Evolutionary conservation across 768 basidiomycete species (phyloP), one percentile per base, ranked within the genome.

Genomic region (Ramaria sp.): DNA sequence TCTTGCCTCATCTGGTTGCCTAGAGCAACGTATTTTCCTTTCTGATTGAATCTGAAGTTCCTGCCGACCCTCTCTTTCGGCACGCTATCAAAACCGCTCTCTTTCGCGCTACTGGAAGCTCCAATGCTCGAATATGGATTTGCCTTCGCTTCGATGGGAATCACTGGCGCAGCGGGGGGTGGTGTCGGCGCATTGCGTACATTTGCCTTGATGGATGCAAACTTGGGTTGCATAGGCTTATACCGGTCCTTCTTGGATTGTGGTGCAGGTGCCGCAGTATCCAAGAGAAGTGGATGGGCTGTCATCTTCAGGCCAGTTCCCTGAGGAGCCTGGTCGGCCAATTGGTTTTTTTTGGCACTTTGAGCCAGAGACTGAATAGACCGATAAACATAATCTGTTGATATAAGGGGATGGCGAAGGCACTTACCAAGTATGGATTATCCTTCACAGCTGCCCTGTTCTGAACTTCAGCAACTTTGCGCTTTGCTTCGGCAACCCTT

Each of bases 211-310:
- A 95, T 93, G 3, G 91, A 90, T 0, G 94, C 89, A 67, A 98
- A 99, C 68, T 99, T 99, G 48, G 96, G 96, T 59, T 94, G 93
- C 94, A 99, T 97, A 16, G 95, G 92, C 66, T 94, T 95, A 69
- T 96, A 96, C 58, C 87, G 72, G 67, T 96, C 90, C 67, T 94
- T 91, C 69, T 88, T 88, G 25, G 83, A 83, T 67, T 83, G 83
- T 2, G 76, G 78, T 3, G 75, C 70, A 2, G 70, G 63, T 6
- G 78, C 72, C 0, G 83, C 77, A 3, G 72, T 76, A 43, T 92
- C 89, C 36, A 93, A 73, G 24, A 95, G 67, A 22, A 93, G 71
- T 2, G 91, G 91, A 65, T 94, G 91, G 0, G 90, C 90, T 1
- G 88, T 82, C 87, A 93, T 92, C 66, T 88, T 88, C 51, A 93